Evolutionary conservation across 169 alveolate genomes (phyloP).

Genomic region (Plasmodium malariae): DNA sequence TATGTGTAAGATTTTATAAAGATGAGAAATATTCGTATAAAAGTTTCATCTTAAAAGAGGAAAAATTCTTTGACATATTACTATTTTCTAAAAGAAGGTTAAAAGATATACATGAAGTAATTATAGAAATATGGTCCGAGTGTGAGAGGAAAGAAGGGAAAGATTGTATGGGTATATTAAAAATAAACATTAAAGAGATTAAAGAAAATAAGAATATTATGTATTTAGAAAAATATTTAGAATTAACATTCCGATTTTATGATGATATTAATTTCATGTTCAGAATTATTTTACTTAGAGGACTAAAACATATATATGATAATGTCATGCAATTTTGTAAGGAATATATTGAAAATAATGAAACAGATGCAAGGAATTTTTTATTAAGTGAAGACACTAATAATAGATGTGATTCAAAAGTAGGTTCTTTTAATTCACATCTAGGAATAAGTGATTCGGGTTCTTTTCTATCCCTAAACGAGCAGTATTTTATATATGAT

Average conservation of each 20-base stretch:
- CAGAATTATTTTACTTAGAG: conserved; percentile 43
- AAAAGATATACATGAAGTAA: conserved; percentile 11
- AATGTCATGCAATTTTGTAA: conserved; percentile 26
- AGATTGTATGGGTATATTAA: conserved; percentile 51
- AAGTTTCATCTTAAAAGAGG: conserved; percentile 16
- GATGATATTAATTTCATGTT: conserved; percentile 54
- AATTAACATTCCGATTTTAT: conserved; percentile 28
- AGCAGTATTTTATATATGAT: conserved; percentile 50
- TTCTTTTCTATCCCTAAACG: conserved; percentile 30
- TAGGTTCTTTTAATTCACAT: neutral
- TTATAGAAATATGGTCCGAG: conserved; percentile 41
- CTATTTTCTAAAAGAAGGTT: conserved; percentile 23
- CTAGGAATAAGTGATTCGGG: neutral
- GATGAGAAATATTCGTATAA: conserved; percentile 50
- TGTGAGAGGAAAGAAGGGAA: neutral
- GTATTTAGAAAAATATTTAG: conserved; percentile 59
- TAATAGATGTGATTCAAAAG: neutral
- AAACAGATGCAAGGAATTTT: neutral
- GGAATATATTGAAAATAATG: conserved; percentile 27
- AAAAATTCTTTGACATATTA: conserved; percentile 16
- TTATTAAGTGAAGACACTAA: neutral
- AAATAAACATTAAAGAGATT: conserved; percentile 24
- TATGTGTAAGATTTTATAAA: conserved; percentile 39
- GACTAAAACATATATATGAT: conserved; percentile 8
- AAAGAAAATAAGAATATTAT: conserved; percentile 31